These are phyloP conservation scores for Sicyos edulis DNA, from an alignment of 306 rosid species.

Conservation along the genomic window DNA sequence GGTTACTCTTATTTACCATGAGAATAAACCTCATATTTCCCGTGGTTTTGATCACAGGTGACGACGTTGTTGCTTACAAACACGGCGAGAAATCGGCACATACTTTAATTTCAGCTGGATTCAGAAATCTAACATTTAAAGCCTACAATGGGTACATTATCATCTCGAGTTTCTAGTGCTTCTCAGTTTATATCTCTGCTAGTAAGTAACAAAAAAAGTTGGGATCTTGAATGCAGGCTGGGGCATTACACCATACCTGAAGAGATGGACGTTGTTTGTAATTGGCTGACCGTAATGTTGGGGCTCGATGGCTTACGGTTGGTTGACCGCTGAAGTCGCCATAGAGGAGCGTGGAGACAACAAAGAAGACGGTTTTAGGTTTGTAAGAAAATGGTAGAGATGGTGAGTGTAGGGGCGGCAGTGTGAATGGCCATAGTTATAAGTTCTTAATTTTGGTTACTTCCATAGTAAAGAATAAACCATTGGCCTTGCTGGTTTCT, in stretches of 20 bases:
- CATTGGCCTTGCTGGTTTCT: no score
- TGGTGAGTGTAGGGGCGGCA: neutral
- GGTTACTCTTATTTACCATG: no score
- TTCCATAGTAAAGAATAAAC: slow-evolving; percentile 4
- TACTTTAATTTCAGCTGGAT: no score
- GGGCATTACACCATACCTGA: slow-evolving; percentile 91
- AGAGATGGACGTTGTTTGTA: slow-evolving; percentile 80
- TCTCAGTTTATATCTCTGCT: no score
- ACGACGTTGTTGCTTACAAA: slow-evolving; percentile 31
- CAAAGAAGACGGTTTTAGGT: neutral
- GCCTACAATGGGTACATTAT: no score
- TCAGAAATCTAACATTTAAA: no score
- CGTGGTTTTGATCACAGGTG: slow-evolving; percentile 35
- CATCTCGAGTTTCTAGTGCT: no score
- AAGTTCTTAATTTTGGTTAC: slow-evolving; percentile 14
- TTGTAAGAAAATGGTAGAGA: slow-evolving; percentile 16
- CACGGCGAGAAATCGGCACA: no score
- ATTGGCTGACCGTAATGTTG: slow-evolving; percentile 67
- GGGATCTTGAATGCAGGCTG: slow-evolving; percentile 48
- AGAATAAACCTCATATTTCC: no score
- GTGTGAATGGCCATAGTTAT: slow-evolving; percentile 12
- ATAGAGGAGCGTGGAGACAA: neutral
- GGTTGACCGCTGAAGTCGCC: neutral
- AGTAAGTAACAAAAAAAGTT: neutral
- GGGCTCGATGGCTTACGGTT: slow-evolving; percentile 50